These are phyloP conservation scores for Pisolithus thermaeus DNA, from an alignment of 1,284 basidiomycete genomes.

Conservation along the genomic window DNA sequence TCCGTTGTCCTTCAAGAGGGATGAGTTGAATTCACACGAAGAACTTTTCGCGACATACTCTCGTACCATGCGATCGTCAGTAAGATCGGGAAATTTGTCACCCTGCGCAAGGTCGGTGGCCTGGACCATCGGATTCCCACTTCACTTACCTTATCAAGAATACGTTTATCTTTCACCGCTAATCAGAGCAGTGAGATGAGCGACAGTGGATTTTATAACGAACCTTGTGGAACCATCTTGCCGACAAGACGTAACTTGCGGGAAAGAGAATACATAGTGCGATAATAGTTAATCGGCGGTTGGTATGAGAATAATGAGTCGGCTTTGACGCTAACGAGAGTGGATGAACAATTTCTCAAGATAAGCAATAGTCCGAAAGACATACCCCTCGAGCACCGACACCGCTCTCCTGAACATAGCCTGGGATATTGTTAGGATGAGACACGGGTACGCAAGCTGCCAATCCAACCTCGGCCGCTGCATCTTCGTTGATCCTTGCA, in stretches of 20 bases:
- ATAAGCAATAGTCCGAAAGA: background rate
- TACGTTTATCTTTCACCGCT: slow-evolving; percentile 66
- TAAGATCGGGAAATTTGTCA: slow-evolving; percentile 84
- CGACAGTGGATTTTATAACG: slow-evolving; percentile 1
- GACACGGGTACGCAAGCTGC: background rate
- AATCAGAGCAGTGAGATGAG: slow-evolving; percentile 5
- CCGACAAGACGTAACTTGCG: slow-evolving; percentile 69
- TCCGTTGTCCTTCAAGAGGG: slow-evolving; percentile 46
- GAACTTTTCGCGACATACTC: slow-evolving; percentile 31
- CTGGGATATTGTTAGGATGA: slow-evolving; percentile 31
- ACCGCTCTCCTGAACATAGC: slow-evolving; percentile 92
- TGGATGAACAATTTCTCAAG: slow-evolving; percentile 20
- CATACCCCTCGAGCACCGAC: slow-evolving; percentile 81
- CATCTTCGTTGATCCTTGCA: slow-evolving; percentile 86
- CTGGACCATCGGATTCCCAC: slow-evolving; percentile 12
- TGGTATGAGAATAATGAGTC: slow-evolving; percentile 93
- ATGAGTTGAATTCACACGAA: slow-evolving; percentile 3
- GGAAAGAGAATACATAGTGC: slow-evolving; percentile 82
- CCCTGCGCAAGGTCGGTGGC: slow-evolving; percentile 33
- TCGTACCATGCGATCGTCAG: slow-evolving; percentile 80
- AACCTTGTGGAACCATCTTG: slow-evolving; percentile 84
- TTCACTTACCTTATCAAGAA: slow-evolving; percentile 61
- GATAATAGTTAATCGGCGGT: slow-evolving; percentile 81
- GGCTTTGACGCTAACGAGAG: slow-evolving; percentile 59
- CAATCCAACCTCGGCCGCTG: slow-evolving; percentile 70